A percentile compares a stretch with the other conserved stretches of the same genome.
phyloP scores from a whole-genome alignment of 2,329 filamentous ascomycete genomes.

The Penicillium hesseltinei region DNA sequence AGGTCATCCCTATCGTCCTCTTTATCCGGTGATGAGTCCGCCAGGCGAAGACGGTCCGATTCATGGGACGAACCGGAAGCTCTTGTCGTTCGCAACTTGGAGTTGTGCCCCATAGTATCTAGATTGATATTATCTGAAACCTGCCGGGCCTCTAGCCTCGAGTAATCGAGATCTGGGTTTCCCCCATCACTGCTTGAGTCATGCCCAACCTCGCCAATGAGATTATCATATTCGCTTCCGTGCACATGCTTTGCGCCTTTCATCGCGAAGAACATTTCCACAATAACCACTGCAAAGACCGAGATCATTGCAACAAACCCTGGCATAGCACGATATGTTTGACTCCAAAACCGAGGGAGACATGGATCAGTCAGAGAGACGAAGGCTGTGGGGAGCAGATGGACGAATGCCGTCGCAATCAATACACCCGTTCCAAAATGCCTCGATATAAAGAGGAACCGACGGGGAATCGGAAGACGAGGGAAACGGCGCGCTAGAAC shows the following conservation, averaged over 20 bases:
- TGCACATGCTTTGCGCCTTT: conserved; percentile 62
- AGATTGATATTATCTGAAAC: conserved; percentile 24
- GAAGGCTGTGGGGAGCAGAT: conserved; percentile 63
- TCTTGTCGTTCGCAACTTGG: conserved; percentile 3
- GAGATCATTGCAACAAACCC: conserved; percentile 79
- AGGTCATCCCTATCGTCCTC: conserved; percentile 55
- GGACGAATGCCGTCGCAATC: conserved; percentile 58
- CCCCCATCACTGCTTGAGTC: conserved; percentile 20
- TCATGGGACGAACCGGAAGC: conserved; percentile 20
- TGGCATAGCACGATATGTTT: conserved; percentile 74
- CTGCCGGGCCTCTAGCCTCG: conserved; percentile 20
- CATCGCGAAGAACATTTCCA: conserved; percentile 87
- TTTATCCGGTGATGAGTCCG: conserved; percentile 42
- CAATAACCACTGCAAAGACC: conserved; percentile 75
- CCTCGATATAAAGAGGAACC: conserved; percentile 58
- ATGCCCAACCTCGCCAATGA: conserved; percentile 33
- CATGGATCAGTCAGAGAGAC: conserved; percentile 61
- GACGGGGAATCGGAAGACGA: conserved; percentile 57
- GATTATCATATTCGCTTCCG: conserved; percentile 51
- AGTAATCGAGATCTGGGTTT: conserved; percentile 24
- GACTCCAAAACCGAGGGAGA: conserved; percentile 74
- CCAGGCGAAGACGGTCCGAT: conserved; percentile 14
- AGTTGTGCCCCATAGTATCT: conserved; percentile 14
- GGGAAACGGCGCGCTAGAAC: conserved; percentile 60
- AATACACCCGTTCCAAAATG: conserved; percentile 60